Base-by-base conservation (phyloP, 176 grass and related monocot species). In the Musa beccarii region DNA sequence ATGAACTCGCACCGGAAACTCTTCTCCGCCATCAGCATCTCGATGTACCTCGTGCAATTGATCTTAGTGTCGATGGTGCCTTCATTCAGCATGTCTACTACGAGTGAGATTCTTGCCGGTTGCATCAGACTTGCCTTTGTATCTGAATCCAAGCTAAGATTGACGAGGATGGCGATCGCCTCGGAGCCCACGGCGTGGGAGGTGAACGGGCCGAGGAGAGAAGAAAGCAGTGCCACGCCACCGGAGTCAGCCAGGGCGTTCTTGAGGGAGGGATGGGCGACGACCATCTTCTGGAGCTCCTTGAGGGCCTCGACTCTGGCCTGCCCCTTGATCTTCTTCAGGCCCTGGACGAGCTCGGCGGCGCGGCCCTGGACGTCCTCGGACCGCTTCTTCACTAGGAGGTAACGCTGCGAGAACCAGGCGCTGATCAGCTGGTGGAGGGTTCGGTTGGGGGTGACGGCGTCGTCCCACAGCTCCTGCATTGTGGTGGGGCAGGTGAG, bases 401-500 rank as follows among this genome's bases (percentile, higher is more conserved):
- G 81, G 83, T 94, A 92, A 34, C 86, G 84, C 66, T 87, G 83
- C 19, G 90, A 92, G 95, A 99, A 99, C 95, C 95, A 99, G 70
- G 95, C 85, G 24, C 81, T 86, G 83, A 99, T 94, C 63, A 99
- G 86, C 77, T 93, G 91, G 0, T 85, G 85, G 72, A 99, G 90
- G 10, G 95, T 99, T 66, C 85, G 81, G 84, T 99, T 99, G 68
- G 95, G 95, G 20, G 91, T 99, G 72, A 93, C 82, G 10, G 83
- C 66, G 61, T 89, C 90, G 68, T 94, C 90, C 95, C 95, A 99
- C 63, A 99, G 84, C 76, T 99, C 95, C 78, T 99, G 95, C 95
- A 99, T 99, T 22, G 95, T 99, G 59, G 95, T 99, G 0, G 95
- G 95, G 84, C 95, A 99, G 72, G 90, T 99, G 22, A 86, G 81